Evolutionary conservation across 306 rosid genomes (phyloP).

Genomic region (Citrullus colocynthis): DNA sequence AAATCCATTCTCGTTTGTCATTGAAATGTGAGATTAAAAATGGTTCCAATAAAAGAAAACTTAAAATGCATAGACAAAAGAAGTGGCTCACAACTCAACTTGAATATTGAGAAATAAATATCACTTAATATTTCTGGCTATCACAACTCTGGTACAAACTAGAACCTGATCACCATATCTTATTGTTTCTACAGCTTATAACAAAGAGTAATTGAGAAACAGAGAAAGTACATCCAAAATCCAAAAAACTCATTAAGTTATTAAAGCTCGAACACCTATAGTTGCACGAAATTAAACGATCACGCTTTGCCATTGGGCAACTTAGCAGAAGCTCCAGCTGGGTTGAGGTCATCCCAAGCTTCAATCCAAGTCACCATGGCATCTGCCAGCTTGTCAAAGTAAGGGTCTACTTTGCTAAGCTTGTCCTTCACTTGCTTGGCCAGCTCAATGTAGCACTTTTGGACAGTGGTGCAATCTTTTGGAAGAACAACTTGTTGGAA

Average conservation of each 20-base stretch:
- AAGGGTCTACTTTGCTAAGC: slow-evolving; percentile 66
- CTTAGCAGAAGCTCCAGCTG: slow-evolving; percentile 15
- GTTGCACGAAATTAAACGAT: neutral
- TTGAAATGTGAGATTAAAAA: neutral
- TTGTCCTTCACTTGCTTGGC: slow-evolving; percentile 82
- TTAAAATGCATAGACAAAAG: neutral
- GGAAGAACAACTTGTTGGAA: slow-evolving; percentile 45
- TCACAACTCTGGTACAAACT: slow-evolving; percentile 1
- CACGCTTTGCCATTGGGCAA: slow-evolving; percentile 26
- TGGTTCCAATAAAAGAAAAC: neutral
- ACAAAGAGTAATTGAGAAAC: neutral
- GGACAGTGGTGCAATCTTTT: slow-evolving; percentile 70
- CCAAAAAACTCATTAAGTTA: neutral
- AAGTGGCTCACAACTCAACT: neutral
- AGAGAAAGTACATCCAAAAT: neutral
- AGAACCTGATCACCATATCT: slow-evolving; percentile 5
- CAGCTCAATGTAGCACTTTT: slow-evolving; percentile 75
- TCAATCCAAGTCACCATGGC: slow-evolving; percentile 59
- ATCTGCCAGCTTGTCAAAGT: slow-evolving; percentile 54
- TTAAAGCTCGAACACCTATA: neutral
- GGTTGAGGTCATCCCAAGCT: slow-evolving; percentile 55
- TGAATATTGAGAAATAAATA: neutral
- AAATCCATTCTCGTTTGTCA: no score
- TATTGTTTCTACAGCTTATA: slow-evolving; percentile 2
- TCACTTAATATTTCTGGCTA: neutral